Evolutionary conservation across 2,329 filamentous ascomycete species (phyloP), one percentile per base, ranked within the genome.

Genomic region (Hymenoscyphus salicellus): DNA sequence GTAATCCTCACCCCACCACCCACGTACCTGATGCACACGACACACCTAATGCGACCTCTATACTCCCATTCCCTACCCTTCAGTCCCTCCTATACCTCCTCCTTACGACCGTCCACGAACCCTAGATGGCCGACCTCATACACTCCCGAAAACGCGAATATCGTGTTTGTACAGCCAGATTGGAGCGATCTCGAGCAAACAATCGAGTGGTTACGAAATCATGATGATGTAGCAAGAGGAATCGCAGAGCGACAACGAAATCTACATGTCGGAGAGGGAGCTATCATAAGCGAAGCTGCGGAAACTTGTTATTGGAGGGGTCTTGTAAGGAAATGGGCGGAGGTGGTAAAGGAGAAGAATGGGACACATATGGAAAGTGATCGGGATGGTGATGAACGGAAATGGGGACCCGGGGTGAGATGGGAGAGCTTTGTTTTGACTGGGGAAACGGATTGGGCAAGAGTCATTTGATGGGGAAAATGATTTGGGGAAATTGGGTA

Each of bases 261-360:
- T 16, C 61, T 78, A 58, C 30, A 32, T 56, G 36, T 26, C 6
- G 33, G 33, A 8, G 77, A 73, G 14, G 76, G 74, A 0, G 82
- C 81, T 0, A 81, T 83, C 69, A 73, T 83, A 56, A 81, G 79
- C 64, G 77, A 78, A 16, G 81, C 81, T n/a, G 81, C 82, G 0
- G 82, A 84, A 72, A 75, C 72, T 64, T 85, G 83, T 68, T 85
- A 84, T 74, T 85, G 83, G 82, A 76, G 83, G 49, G 79, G 77
- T 0, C 62, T 82, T 66, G 71, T 85, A 26, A 76, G 77, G 63
- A 81, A 80, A 0, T 85, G 83, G 83, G 77, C 74, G 62, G 66
- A 73, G 43, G 78, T 82, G 11, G 81, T 75, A 33, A 72, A 72
- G 49, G 74, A 0, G 75, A 78, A 17, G 77, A 75, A 33, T 72